Conservation (phyloP, 73 alveolate species). For the Paramecium pentaurelia region DNA sequence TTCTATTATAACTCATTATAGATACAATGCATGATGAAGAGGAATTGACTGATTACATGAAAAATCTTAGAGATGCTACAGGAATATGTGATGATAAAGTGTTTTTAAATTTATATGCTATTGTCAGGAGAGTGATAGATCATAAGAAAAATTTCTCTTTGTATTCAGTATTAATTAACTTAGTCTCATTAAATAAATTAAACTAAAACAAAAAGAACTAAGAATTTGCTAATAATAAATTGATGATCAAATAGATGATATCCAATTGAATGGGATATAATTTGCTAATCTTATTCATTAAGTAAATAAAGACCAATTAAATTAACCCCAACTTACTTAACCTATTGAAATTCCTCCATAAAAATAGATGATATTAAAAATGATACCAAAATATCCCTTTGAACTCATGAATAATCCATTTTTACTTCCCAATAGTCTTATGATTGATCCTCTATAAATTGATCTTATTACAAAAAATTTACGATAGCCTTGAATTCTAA, state of each 20-base stretch:
- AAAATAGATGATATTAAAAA: neutral
- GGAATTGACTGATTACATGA: constrained; percentile 46
- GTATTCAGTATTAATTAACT: neutral
- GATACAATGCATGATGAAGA: constrained; percentile 52
- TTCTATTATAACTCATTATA: neutral
- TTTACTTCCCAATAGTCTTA: neutral
- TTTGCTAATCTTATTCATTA: neutral
- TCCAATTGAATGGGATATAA: neutral
- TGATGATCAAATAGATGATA: constrained; percentile 6
- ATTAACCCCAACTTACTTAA: neutral
- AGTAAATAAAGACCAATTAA: neutral
- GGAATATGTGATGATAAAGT: constrained; percentile 29
- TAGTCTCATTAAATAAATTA: constrained; percentile 6
- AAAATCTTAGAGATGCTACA: constrained; percentile 23
- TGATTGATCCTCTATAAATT: constrained; percentile 9
- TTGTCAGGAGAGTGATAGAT: constrained; percentile 32
- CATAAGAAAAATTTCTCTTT: constrained; percentile 30
- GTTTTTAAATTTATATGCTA: neutral
- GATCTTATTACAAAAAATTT: neutral
- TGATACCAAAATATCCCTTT: neutral
- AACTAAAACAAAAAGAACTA: neutral
- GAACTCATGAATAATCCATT: neutral
- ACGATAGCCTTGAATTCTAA: neutral
- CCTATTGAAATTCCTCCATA: neutral
- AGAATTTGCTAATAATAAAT: neutral